Evolutionary conservation across 2,329 filamentous ascomycete species (phyloP).

Genomic region (Rosellinia necatrix): DNA sequence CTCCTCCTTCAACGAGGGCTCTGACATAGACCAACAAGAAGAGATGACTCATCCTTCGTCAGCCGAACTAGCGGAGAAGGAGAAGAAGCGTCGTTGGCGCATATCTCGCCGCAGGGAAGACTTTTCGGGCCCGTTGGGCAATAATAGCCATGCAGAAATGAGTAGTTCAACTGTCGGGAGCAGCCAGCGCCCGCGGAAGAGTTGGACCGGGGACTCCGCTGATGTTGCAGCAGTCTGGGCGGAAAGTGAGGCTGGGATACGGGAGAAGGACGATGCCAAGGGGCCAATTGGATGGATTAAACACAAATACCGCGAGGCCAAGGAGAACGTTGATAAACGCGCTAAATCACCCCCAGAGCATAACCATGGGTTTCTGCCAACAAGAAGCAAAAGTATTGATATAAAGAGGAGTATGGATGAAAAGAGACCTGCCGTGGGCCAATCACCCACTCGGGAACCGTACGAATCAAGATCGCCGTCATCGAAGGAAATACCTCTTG

Average conservation of each 20-base stretch:
- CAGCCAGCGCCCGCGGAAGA: constrained; percentile 53
- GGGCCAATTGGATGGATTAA: constrained; percentile 63
- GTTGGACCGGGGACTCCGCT: constrained; percentile 56
- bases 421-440: constrained; percentile 23
- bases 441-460: constrained; percentile 16
- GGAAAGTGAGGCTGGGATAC: constrained; percentile 45
- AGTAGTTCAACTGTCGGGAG: constrained; percentile 73
- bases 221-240: constrained; percentile 48
- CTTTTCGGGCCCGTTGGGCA: constrained; percentile 57
- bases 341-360: constrained; percentile 60
- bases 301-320: constrained; percentile 63
- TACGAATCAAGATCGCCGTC: constrained; percentile 14
- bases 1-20: constrained; percentile 79
- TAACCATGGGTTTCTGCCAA: constrained; percentile 40
- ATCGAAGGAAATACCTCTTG: constrained; percentile 36
- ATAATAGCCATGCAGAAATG: constrained; percentile 65
- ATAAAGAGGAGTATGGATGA: constrained; percentile 50
- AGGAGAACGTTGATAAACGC: constrained; percentile 60
- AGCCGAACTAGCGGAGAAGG: constrained; percentile 60
- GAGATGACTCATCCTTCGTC: constrained; percentile 47
- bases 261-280: constrained; percentile 54
- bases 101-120: constrained; percentile 71
- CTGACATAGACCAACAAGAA: constrained; percentile 76
- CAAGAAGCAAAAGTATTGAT: constrained; percentile 55
- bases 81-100: constrained; percentile 74